phyloP scores from a whole-genome alignment of 2,329 filamentous ascomycete genomes.

The Ophiostoma sp. region DNA sequence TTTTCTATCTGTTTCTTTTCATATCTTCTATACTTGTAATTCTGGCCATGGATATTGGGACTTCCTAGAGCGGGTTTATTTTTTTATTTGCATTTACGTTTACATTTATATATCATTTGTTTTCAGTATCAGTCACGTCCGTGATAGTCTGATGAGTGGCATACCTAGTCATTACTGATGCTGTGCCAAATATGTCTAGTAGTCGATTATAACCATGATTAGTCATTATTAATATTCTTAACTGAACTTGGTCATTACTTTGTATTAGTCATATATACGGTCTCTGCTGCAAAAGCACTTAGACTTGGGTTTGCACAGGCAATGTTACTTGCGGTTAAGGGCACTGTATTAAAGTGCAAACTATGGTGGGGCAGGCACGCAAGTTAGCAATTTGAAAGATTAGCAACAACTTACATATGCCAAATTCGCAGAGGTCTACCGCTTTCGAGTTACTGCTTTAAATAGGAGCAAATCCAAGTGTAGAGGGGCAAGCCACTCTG shows the following conservation, averaged over 20 bases:
- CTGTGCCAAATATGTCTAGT: background rate
- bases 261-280: background rate
- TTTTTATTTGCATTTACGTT: slow-evolving; percentile 5
- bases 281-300: background rate
- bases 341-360: slow-evolving; percentile 13
- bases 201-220: background rate
- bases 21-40: slow-evolving; percentile 1
- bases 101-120: background rate
- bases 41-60: slow-evolving; percentile 2
- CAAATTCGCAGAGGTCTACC: too few species aligned
- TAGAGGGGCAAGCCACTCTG: too few species aligned
- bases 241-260: background rate
- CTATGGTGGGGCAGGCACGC: background rate
- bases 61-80: slow-evolving; percentile 19
- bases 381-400: background rate
- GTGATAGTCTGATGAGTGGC: background rate
- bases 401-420: too few species aligned
- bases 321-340: slow-evolving; percentile 3
- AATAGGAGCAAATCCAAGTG: background rate
- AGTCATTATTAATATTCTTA: background rate
- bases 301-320: background rate
- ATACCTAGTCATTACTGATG: background rate
- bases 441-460: too few species aligned
- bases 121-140: background rate
- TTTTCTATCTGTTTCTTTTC: background rate